phyloP scores from a whole-genome alignment of 1,284 basidiomycete species.

The Sporisorium reilianum region DNA sequence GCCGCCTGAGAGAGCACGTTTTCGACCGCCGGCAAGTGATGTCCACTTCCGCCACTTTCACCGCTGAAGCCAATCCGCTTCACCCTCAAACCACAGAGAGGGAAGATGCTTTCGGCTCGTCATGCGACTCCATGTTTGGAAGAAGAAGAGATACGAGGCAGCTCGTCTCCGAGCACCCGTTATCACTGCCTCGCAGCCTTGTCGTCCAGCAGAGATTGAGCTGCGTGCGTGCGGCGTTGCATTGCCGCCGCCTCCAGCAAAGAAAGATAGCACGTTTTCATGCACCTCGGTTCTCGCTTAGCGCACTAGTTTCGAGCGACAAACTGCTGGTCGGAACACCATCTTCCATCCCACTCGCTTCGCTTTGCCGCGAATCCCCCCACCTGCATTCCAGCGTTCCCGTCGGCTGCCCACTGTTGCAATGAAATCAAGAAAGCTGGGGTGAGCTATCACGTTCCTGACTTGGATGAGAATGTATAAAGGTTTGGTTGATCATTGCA shows the following conservation, averaged over 20 bases:
- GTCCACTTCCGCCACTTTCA: neutral
- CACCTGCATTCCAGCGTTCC: neutral
- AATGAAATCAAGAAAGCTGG: neutral
- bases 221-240: neutral
- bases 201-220: neutral
- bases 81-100: no score
- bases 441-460: no score
- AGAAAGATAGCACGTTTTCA: constrained; percentile 15
- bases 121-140: no score
- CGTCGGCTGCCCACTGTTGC: neutral
- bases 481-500: neutral
- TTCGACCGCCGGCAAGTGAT: constrained; percentile 2
- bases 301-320: neutral
- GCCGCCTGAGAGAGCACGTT: neutral
- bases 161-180: constrained; percentile 1
- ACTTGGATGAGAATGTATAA: neutral
- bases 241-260: no score
- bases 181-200: neutral
- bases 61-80: no score
- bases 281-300: constrained; percentile 26
- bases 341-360: constrained; percentile 23
- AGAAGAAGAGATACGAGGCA: neutral
- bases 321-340: constrained; percentile 19
- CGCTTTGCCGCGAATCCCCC: neutral
- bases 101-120: no score